Evolutionary conservation across 768 basidiomycete genomes (phyloP).

Genomic region (Lactarius psammicola): DNA sequence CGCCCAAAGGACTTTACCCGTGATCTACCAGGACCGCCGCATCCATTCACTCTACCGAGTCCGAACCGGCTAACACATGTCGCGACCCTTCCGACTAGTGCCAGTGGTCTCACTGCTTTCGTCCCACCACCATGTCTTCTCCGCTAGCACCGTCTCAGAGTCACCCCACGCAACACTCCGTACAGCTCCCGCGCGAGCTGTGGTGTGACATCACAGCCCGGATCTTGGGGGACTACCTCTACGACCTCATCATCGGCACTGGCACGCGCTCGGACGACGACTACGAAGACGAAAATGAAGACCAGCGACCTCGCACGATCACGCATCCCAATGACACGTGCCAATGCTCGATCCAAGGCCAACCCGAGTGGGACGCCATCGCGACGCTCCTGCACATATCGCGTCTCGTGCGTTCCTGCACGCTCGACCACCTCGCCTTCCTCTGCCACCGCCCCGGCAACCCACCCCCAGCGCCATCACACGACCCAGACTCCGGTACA

Average conservation of each 20-base stretch:
- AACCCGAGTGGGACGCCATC: background rate
- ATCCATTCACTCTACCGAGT: background rate
- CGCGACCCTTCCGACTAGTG: background rate
- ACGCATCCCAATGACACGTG: too few species aligned
- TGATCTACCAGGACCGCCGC: too few species aligned
- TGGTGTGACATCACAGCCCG: conserved; percentile 3
- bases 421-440: conserved; percentile 3
- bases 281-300: background rate
- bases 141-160: background rate
- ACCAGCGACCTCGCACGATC: background rate
- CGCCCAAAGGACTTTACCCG: background rate
- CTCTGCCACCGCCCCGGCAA: background rate
- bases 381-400: background rate
- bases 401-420: background rate
- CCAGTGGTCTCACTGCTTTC: background rate
- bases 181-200: background rate
- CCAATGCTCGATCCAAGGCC: background rate
- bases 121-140: background rate
- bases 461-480: too few species aligned
- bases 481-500: too few species aligned
- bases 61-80: background rate
- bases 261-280: background rate
- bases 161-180: background rate
- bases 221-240: background rate
- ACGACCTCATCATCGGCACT: background rate